These are phyloP conservation scores for Cyclocybe cylindracea DNA, from an alignment of 768 basidiomycete species.

Conservation along the genomic window DNA sequence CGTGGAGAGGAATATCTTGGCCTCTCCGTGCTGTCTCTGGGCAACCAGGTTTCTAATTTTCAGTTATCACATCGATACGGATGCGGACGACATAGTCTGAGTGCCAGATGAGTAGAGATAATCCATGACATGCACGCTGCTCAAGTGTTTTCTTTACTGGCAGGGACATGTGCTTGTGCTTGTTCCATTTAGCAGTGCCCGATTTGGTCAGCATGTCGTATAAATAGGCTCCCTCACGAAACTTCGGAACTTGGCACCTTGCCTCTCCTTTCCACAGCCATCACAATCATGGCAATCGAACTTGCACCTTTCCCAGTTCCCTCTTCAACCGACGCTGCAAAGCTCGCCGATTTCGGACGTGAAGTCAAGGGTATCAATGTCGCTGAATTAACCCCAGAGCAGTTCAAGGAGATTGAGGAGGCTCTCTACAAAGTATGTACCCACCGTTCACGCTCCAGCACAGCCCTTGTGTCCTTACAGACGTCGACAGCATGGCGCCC, in stretches of 20 bases:
- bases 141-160: too few relatives aligned
- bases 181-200: neutral
- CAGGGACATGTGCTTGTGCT: too few relatives aligned
- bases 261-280: neutral
- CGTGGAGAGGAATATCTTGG: too few relatives aligned
- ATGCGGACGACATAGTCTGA: too few relatives aligned
- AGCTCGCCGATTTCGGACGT: slow-evolving; percentile 73
- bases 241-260: slow-evolving; percentile 4
- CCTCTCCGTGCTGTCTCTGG: too few relatives aligned
- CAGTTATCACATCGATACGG: too few relatives aligned
- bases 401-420: slow-evolving; percentile 68
- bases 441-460: neutral
- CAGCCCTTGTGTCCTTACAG: neutral
- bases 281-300: slow-evolving; percentile 61
- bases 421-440: slow-evolving; percentile 73
- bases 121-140: too few relatives aligned
- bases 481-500: slow-evolving; percentile 55
- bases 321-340: slow-evolving; percentile 64
- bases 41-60: too few relatives aligned
- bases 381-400: slow-evolving; percentile 53
- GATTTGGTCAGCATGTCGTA: neutral
- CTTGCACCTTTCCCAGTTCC: slow-evolving; percentile 69
- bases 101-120: too few relatives aligned
- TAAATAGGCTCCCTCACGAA: slow-evolving; percentile 10
- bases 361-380: slow-evolving; percentile 77